Conservation (phyloP, 768 basidiomycete genomes). For the Lentinula sp. region DNA sequence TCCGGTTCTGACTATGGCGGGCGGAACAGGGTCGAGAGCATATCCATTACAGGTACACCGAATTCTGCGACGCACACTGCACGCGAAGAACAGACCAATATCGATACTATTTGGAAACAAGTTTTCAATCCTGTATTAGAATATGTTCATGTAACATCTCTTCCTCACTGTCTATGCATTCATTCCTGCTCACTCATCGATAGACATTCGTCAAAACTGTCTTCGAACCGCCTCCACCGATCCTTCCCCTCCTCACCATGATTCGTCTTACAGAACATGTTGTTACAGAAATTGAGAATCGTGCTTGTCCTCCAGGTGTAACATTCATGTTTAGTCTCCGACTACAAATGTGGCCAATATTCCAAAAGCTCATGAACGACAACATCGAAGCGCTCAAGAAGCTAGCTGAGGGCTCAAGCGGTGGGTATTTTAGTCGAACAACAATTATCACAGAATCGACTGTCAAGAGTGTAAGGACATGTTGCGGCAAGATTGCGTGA, state of each 20-base stretch:
- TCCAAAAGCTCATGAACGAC: conserved; percentile 83
- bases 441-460: conserved; percentile 60
- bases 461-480: conserved; percentile 52
- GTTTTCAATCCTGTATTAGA: conserved; percentile 88
- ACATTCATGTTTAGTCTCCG: conserved; percentile 76
- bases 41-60: conserved; percentile 27
- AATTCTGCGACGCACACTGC: conserved; percentile 27
- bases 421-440: conserved; percentile 58
- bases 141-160: conserved; percentile 61
- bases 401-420: conserved; percentile 65
- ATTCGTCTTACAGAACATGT: conserved; percentile 86
- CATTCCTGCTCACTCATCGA: neutral
- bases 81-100: conserved; percentile 55
- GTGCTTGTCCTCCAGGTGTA: conserved; percentile 76
- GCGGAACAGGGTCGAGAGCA: conserved; percentile 23
- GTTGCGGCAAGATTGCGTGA: neutral
- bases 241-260: conserved; percentile 80
- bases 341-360: conserved; percentile 88
- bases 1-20: conserved; percentile 48
- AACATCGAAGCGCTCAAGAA: conserved; percentile 80
- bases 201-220: conserved; percentile 66
- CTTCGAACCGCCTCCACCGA: conserved; percentile 70
- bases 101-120: conserved; percentile 81
- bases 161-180: neutral
- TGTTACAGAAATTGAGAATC: conserved; percentile 66